Percentiles rank a stretch among this genome's conserved stretches.
Evolutionary conservation across 768 basidiomycete species (phyloP).

Genomic region (Leccinum barrowsii): DNA sequence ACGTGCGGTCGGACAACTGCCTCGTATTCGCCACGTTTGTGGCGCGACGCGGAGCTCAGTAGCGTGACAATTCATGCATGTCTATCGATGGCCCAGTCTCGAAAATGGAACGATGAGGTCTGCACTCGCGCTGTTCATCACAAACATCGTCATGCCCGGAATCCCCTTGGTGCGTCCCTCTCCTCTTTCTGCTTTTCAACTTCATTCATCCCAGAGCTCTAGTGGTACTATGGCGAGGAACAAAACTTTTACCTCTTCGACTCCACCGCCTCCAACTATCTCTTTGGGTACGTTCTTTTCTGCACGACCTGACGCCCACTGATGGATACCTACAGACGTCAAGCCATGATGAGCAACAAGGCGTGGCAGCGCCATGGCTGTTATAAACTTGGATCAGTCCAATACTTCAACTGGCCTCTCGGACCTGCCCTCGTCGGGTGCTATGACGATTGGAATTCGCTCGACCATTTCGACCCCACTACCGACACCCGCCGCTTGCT

Average conservation of each 20-base stretch:
- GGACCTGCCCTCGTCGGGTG: constrained; percentile 79
- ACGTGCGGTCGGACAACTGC: constrained; percentile 6
- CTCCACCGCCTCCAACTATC: constrained; percentile 87
- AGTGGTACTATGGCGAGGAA: constrained; percentile 90
- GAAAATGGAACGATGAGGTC: constrained; percentile 79
- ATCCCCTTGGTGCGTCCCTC: constrained; percentile 59
- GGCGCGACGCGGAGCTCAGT: background rate
- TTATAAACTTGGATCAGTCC: constrained; percentile 83
- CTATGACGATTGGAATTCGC: constrained; percentile 85
- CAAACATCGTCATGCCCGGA: constrained; percentile 81
- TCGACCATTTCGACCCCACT: constrained; percentile 95
- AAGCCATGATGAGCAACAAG: constrained; percentile 79
- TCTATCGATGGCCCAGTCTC: constrained; percentile 90
- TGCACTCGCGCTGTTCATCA: constrained; percentile 75
- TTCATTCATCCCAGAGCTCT: background rate
- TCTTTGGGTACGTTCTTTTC: constrained; percentile 61
- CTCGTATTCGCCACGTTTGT: constrained; percentile 28
- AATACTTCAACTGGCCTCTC: constrained; percentile 93
- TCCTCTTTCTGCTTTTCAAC: background rate
- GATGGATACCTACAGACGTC: constrained; percentile 57
- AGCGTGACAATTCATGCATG: constrained; percentile 35
- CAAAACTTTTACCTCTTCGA: constrained; percentile 87
- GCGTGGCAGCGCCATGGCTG: constrained; percentile 96
- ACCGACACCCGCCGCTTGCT: constrained; percentile 71
- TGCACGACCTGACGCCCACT: constrained; percentile 1